phyloP scores from a whole-genome alignment of 768 basidiomycete species.

The Coprinopsis strossmayeri region DNA sequence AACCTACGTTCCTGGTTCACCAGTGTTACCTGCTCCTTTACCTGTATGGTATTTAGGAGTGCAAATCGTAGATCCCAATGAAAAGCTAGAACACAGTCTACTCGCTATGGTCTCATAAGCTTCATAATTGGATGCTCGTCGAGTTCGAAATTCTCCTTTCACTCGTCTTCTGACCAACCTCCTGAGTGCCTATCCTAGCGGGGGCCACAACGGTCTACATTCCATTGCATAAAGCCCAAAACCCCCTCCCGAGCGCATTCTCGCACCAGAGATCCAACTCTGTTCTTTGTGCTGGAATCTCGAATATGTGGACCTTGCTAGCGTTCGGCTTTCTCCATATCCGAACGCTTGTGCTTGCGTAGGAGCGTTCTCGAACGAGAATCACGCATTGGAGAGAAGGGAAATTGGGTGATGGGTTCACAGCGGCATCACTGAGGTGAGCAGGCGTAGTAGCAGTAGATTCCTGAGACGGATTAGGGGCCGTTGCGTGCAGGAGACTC shows the following conservation, averaged over 20 bases:
- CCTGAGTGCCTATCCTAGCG: too few species aligned
- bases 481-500: slow-evolving; percentile 15
- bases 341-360: slow-evolving; percentile 15
- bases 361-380: slow-evolving; percentile 19
- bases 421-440: too few species aligned
- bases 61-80: slow-evolving; percentile 22
- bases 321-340: slow-evolving; percentile 16
- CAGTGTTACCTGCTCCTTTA: not conserved
- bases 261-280: slow-evolving; percentile 33
- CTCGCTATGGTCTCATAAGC: slow-evolving; percentile 18
- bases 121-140: slow-evolving; percentile 15
- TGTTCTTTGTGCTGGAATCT: slow-evolving; percentile 21
- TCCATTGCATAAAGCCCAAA: too few species aligned
- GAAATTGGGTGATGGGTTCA: too few species aligned
- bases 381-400: too few species aligned
- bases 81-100: too few species aligned
- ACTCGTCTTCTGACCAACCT: too few species aligned
- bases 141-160: too few species aligned
- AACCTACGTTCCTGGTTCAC: not conserved
- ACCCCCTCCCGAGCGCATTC: slow-evolving; percentile 20
- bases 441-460: too few species aligned
- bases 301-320: slow-evolving; percentile 20
- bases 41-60: slow-evolving; percentile 22
- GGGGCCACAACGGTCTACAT: too few species aligned
- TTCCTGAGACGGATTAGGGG: slow-evolving; percentile 21